Conservation (phyloP, 2,329 filamentous ascomycete genomes). For the Tricladium varicosporioides region DNA sequence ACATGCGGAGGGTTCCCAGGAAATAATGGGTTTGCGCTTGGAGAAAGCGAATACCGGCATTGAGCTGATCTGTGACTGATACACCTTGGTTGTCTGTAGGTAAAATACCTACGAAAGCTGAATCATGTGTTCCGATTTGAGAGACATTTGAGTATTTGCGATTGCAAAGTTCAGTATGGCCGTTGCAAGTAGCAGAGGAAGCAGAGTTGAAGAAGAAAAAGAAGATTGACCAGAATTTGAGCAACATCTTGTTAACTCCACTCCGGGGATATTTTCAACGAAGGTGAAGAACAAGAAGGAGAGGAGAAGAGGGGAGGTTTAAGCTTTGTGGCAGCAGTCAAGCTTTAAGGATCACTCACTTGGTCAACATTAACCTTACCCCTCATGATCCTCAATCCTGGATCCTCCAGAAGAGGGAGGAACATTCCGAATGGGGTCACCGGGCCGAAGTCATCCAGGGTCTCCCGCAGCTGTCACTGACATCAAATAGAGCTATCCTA, state of each 20-base stretch:
- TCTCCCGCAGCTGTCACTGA: neutral
- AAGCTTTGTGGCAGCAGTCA: neutral
- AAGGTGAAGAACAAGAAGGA: neutral
- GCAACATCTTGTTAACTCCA: neutral
- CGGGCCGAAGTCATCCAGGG: neutral
- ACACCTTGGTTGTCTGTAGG: conserved; percentile 54
- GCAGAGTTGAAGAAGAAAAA: neutral
- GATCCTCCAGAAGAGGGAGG: neutral
- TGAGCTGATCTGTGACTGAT: conserved; percentile 56
- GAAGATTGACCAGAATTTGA: neutral
- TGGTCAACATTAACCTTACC: neutral
- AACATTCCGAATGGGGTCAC: neutral
- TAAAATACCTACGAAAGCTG: conserved; percentile 35
- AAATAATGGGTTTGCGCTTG: conserved; percentile 49
- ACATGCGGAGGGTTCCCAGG: conserved; percentile 18
- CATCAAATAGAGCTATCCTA: neutral
- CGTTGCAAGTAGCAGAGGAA: conserved; percentile 58
- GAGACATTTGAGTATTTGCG: conserved; percentile 74
- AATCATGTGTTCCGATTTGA: conserved; percentile 69
- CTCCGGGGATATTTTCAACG: neutral
- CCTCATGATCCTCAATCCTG: too few relatives aligned
- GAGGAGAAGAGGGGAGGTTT: neutral
- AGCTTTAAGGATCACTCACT: neutral
- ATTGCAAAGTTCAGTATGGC: conserved; percentile 70
- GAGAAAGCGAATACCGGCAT: conserved; percentile 63